Conservation (phyloP, 192 early-diverging fungal species). For the Dissophora ornata region DNA sequence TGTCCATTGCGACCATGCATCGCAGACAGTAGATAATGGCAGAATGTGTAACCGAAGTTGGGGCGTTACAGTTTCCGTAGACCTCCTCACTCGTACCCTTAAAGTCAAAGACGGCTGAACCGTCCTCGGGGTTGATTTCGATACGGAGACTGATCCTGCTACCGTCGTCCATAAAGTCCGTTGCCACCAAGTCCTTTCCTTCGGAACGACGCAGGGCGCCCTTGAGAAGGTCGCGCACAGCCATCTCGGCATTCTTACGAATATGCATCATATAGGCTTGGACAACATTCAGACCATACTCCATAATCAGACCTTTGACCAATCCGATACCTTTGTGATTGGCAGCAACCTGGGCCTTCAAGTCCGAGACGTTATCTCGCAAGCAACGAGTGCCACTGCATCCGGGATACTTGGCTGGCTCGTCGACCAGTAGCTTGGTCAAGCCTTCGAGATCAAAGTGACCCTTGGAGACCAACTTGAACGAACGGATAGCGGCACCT, state of each 20-base stretch:
- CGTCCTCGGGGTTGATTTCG: conserved; percentile 75
- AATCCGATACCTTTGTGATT: conserved; percentile 94
- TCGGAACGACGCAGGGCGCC: conserved; percentile 59
- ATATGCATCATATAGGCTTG: conserved; percentile 97
- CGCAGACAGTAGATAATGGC: conserved; percentile 98
- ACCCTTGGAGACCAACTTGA: conserved; percentile 88
- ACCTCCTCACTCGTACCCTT: conserved; percentile 88
- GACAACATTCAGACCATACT: conserved; percentile 87
- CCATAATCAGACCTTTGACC: conserved; percentile 80
- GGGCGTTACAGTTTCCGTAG: conserved; percentile 85
- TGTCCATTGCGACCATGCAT: conserved; percentile 88
- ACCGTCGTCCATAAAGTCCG: conserved; percentile 96
- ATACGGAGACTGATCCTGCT: conserved; percentile 80
- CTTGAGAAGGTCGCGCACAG: conserved; percentile 84
- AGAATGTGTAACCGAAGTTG: conserved; percentile 77
- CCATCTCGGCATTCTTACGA: conserved; percentile 86
- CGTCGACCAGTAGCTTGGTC: conserved; percentile 76
- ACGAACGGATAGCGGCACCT: conserved; percentile 90
- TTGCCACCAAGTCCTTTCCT: conserved; percentile 55
- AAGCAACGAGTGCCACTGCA: conserved; percentile 92
- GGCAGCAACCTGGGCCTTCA: conserved; percentile 97
- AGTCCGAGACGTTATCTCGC: conserved; percentile 91
- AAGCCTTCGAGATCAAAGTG: conserved; percentile 88
- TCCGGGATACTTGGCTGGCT: conserved; percentile 84
- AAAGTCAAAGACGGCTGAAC: conserved; percentile 94